phyloP scores from a whole-genome alignment of 2,329 filamentous ascomycete genomes.

The Colletotrichum agaves region DNA sequence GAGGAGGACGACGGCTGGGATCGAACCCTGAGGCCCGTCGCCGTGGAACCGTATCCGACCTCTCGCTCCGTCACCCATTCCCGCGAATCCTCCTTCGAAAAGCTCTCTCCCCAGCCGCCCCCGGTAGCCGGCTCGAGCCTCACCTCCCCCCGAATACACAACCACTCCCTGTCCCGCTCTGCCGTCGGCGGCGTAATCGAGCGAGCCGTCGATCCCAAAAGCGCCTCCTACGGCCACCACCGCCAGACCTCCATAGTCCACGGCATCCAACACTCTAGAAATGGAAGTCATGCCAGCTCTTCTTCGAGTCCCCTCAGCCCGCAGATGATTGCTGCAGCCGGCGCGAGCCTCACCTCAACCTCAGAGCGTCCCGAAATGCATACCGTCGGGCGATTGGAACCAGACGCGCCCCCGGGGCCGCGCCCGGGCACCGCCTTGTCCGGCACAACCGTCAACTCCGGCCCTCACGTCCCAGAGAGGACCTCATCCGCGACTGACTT shows the following conservation, averaged over 20 bases:
- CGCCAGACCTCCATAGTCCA: constrained; percentile 97
- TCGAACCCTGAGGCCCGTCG: constrained; percentile 60
- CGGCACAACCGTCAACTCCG: constrained; percentile 51
- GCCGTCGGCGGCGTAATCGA: constrained; percentile 58
- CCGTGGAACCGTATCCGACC: constrained; percentile 50
- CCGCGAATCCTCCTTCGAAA: constrained; percentile 68
- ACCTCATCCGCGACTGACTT: constrained; percentile 59
- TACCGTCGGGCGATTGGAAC: constrained; percentile 57
- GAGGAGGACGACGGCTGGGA: constrained; percentile 62
- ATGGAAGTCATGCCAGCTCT: constrained; percentile 85
- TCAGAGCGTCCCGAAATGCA: constrained; percentile 64
- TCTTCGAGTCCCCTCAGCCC: constrained; percentile 88
- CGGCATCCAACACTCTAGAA: constrained; percentile 91
- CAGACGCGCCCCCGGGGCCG: constrained; percentile 51
- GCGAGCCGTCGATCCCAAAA: constrained; percentile 66
- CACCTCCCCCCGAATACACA: constrained; percentile 51
- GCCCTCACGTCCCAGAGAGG: constrained; percentile 53
- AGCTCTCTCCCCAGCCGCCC: constrained; percentile 51
- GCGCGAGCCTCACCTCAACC: constrained; percentile 57
- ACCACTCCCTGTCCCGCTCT: constrained; percentile 54
- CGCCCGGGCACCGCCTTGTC: constrained; percentile 62
- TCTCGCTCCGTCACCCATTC: constrained; percentile 61
- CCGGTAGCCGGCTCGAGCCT: constrained; percentile 41
- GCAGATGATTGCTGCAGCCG: constrained; percentile 81
- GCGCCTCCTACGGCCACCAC: constrained; percentile 81